Evolutionary conservation across 495 filamentous ascomycete genomes (phyloP).

Genomic region (Neurospora discreta): DNA sequence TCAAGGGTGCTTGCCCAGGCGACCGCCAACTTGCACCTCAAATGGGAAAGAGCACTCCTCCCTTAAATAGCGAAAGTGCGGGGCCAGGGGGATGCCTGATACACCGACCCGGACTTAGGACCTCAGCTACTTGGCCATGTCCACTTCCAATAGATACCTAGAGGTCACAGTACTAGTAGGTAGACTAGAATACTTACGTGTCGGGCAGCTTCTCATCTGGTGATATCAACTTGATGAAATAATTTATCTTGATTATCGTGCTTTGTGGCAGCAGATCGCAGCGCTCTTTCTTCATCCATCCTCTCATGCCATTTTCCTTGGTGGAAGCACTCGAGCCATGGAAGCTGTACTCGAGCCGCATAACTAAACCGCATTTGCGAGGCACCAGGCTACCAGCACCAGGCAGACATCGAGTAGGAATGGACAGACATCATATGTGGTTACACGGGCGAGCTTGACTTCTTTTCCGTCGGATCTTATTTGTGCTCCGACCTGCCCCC

Average conservation of each 20-base stretch:
- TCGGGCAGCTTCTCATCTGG: background rate
- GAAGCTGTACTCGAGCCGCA: background rate
- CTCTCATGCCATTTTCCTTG: background rate
- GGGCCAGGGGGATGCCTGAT: background rate
- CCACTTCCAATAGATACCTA: too few species aligned
- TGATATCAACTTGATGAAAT: background rate
- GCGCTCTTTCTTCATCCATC: background rate
- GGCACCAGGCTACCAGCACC: background rate
- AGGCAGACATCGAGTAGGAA: background rate
- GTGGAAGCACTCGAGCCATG: background rate
- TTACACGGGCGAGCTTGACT: background rate
- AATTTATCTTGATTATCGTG: background rate
- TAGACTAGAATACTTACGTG: too few species aligned
- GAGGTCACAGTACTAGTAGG: background rate
- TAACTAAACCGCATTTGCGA: background rate
- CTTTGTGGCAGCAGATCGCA: background rate
- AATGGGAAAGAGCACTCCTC: background rate
- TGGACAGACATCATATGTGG: background rate
- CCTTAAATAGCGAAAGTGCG: background rate
- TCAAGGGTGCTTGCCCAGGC: background rate
- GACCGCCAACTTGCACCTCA: background rate
- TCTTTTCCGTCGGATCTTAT: background rate
- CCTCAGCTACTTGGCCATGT: background rate
- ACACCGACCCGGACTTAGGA: background rate
- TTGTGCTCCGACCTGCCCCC: background rate